Conservation (phyloP, 1,284 basidiomycete species). For the Pseudozyma sp. region DNA sequence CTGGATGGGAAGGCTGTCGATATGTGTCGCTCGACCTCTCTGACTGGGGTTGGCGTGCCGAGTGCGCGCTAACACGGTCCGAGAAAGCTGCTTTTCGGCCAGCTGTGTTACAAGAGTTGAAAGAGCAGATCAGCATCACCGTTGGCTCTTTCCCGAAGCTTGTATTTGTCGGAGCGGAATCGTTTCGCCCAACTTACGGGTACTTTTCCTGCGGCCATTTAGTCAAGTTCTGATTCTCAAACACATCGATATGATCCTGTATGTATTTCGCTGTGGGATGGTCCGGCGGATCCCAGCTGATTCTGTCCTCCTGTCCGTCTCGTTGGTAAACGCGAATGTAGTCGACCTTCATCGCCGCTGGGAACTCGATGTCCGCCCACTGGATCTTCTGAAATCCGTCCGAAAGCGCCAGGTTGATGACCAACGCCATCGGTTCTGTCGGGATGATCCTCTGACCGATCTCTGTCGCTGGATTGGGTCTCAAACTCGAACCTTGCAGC, state of each 20-base stretch:
- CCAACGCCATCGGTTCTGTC: slow-evolving; percentile 59
- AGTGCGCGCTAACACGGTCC: slow-evolving; percentile 26
- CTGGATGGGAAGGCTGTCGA: no score
- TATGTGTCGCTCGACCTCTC: no score
- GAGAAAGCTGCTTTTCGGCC: slow-evolving; percentile 58
- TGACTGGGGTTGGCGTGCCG: no score
- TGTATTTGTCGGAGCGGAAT: no score
- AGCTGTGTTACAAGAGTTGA: slow-evolving; percentile 17
- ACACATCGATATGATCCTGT: slow-evolving; percentile 58
- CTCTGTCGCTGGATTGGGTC: slow-evolving; percentile 30
- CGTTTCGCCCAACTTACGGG: no score
- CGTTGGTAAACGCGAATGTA: slow-evolving; percentile 61
- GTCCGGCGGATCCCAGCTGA: slow-evolving; percentile 61
- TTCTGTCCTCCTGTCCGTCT: slow-evolving; percentile 34
- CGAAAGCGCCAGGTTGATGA: slow-evolving; percentile 59
- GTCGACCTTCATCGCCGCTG: slow-evolving; percentile 69
- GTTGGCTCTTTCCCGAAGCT: no score
- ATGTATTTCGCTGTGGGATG: slow-evolving; percentile 66
- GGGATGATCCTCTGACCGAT: slow-evolving; percentile 59
- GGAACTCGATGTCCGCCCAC: slow-evolving; percentile 66
- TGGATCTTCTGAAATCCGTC: slow-evolving; percentile 57
- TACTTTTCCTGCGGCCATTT: slow-evolving; percentile 24
- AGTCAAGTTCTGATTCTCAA: slow-evolving; percentile 57
- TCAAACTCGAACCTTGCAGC: slow-evolving; percentile 34
- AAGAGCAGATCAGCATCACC: no score